Percentiles rank a stretch among this genome's conserved stretches.
phyloP scores from a whole-genome alignment of 805 yeast species.

The Saccharomyces eubayanus region DNA sequence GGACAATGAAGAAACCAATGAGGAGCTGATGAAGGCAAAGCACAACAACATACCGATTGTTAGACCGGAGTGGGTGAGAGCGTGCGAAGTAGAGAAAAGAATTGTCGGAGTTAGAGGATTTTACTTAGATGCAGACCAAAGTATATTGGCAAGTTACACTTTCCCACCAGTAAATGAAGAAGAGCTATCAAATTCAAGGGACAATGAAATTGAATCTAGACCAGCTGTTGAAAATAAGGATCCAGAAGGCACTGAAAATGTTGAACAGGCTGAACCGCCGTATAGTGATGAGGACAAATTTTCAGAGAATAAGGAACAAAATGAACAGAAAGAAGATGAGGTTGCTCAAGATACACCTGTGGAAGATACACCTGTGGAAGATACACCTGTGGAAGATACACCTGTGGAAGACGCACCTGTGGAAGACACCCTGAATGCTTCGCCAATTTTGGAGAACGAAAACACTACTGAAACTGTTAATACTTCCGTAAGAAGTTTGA shows the following conservation, averaged over 20 bases:
- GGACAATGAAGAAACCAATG: conserved; percentile 26
- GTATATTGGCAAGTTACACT: conserved; percentile 37
- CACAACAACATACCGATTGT: conserved; percentile 87
- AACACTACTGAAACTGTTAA: neutral
- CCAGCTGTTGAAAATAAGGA: neutral
- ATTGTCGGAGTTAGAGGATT: conserved; percentile 89
- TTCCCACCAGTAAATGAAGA: conserved; percentile 27
- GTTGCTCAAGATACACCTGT: neutral
- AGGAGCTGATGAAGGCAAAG: conserved; percentile 67
- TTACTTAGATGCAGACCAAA: conserved; percentile 50
- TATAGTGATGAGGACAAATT: neutral
- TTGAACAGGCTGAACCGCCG: conserved; percentile 1
- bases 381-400: conserved; percentile 1
- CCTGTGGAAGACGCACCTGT: conserved; percentile 3
- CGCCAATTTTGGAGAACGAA: neutral
- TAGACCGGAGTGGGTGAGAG: conserved; percentile 94
- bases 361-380: neutral
- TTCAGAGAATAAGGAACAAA: neutral
- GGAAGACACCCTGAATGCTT: neutral
- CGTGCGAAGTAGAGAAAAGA: conserved; percentile 82
- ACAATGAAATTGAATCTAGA: neutral
- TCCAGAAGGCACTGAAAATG: too few species aligned
- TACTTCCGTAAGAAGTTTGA: neutral
- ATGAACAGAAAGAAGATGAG: neutral
- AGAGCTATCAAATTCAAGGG: neutral